Percentiles rank a stretch among this genome's conserved stretches.
phyloP scores from a whole-genome alignment of 306 rosid species.

The Trifolium fragiferum region DNA sequence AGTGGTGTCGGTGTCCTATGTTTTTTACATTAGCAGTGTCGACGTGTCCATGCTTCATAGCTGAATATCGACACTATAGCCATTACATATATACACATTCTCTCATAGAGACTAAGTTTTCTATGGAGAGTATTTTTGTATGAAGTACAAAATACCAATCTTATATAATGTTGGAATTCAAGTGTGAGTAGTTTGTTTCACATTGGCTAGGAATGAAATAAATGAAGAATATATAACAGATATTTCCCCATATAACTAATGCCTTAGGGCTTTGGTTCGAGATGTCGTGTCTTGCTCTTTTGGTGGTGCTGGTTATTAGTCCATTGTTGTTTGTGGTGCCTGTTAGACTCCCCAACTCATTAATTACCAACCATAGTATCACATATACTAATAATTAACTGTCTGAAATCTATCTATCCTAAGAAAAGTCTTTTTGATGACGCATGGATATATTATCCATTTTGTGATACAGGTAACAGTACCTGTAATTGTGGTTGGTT shows the following conservation, averaged over 20 bases:
- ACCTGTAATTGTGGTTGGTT: conserved; percentile 56
- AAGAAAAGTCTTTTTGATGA: not conserved
- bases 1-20: too few relatives aligned
- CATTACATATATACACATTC: not conserved
- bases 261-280: not conserved
- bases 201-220: not conserved
- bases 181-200: not conserved
- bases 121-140: not conserved
- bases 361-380: not conserved
- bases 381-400: conserved; percentile 16
- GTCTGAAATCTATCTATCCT: not conserved
- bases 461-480: conserved; percentile 46
- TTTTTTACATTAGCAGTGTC: too few relatives aligned
- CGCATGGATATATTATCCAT: not conserved
- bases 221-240: not conserved
- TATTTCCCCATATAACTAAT: not conserved
- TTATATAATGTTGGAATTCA: not conserved
- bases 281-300: not conserved
- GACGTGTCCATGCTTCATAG: too few relatives aligned
- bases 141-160: not conserved
- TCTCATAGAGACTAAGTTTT: not conserved
- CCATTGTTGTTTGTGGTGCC: not conserved
- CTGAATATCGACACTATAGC: not conserved
- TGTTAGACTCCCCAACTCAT: not conserved
- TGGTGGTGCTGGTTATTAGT: not conserved